Percentiles rank a stretch among this genome's conserved stretches.
These are phyloP conservation scores for Paecilomyces niveus DNA, from an alignment of 2,329 filamentous ascomycete genomes.

Conservation along the genomic window DNA sequence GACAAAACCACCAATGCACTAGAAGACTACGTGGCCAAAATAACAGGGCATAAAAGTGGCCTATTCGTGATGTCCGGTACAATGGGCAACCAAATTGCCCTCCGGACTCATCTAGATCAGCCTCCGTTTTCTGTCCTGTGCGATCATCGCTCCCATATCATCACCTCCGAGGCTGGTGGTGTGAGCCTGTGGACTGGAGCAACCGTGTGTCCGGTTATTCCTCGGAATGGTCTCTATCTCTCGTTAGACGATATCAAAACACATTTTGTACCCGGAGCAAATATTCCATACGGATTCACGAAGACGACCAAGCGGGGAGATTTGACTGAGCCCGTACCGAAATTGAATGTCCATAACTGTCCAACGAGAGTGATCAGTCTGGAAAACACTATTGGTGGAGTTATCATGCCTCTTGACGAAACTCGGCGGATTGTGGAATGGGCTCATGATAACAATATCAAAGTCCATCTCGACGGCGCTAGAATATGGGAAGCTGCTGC, in stretches of 20 bases:
- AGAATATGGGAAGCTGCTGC: conserved; percentile 75
- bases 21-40: conserved; percentile 63
- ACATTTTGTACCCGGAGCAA: conserved; percentile 48
- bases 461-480: conserved; percentile 72
- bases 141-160: conserved; percentile 71
- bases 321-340: not conserved
- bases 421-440: conserved; percentile 62
- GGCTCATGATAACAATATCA: conserved; percentile 57
- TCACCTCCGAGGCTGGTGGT: conserved; percentile 58
- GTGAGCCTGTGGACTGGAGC: conserved; percentile 67
- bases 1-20: conserved; percentile 71
- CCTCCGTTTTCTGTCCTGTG: conserved; percentile 76
- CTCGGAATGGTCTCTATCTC: conserved; percentile 64
- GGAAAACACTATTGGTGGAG: conserved; percentile 79
- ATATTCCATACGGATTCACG: not conserved
- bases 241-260: conserved; percentile 69
- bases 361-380: conserved; percentile 75
- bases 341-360: conserved; percentile 64
- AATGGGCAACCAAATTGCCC: conserved; percentile 89
- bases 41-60: conserved; percentile 68
- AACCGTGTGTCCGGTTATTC: conserved; percentile 57
- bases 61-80: conserved; percentile 83
- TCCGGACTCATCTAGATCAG: conserved; percentile 68
- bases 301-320: not conserved
- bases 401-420: conserved; percentile 69